Conservation (phyloP, 257 asterid genomes). For the Fraxinus americana region DNA sequence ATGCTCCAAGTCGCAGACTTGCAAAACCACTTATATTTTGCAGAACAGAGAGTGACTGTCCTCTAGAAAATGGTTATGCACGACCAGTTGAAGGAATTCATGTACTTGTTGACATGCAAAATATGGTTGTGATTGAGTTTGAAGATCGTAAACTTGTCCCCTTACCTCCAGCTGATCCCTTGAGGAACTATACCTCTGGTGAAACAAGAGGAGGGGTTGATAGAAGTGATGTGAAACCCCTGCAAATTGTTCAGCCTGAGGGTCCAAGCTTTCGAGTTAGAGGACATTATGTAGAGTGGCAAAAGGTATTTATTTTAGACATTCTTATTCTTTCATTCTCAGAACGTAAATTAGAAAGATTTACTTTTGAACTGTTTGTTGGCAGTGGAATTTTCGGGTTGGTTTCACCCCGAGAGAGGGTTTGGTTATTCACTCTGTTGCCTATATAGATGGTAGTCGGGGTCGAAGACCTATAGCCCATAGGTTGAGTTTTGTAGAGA, state of each 20-base stretch:
- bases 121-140: constrained; percentile 56
- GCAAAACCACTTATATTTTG: constrained; percentile 63
- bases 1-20: constrained; percentile 60
- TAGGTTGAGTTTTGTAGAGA: constrained; percentile 43
- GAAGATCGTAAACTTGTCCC: constrained; percentile 65
- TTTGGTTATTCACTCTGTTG: constrained; percentile 93
- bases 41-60: constrained; percentile 93
- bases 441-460: constrained; percentile 92
- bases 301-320: constrained; percentile 59
- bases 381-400: constrained; percentile 94
- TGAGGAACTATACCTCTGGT: constrained; percentile 91
- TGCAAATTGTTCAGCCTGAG: constrained; percentile 86
- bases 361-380: constrained; percentile 30
- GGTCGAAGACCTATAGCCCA: constrained; percentile 94
- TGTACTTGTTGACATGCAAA: constrained; percentile 66
- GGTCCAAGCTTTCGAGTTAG: constrained; percentile 94
- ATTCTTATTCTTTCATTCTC: constrained; percentile 7
- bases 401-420: constrained; percentile 99
- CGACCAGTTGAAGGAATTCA: constrained; percentile 97
- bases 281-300: constrained; percentile 94
- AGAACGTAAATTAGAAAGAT: neutral
- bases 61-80: constrained; percentile 99
- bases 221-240: constrained; percentile 91
- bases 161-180: constrained; percentile 65
- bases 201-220: constrained; percentile 96